Evolutionary conservation across 163 green algal genomes (phyloP).

Genomic region (Chloromonas sp.): DNA sequence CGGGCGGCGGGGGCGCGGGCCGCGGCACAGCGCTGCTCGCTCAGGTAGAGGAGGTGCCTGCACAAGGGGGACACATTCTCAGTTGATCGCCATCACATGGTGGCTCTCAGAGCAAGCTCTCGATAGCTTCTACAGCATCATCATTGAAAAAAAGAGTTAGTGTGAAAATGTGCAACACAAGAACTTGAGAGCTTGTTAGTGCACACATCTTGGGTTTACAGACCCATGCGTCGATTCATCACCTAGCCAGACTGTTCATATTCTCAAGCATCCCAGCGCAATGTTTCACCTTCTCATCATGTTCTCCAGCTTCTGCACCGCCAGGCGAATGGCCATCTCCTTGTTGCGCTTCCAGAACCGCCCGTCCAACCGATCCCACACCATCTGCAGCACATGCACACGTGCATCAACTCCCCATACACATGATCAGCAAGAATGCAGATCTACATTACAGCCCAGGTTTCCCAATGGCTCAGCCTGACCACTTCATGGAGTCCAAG

Average conservation of each 20-base stretch:
- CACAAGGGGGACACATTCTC: background rate
- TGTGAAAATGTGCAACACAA: background rate
- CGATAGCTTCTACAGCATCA: background rate
- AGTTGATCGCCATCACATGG: background rate
- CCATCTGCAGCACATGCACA: constrained; percentile 2
- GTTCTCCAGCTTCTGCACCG: constrained; percentile 29
- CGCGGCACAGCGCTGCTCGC: constrained; percentile 12
- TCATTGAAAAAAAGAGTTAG: background rate
- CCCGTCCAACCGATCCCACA: constrained; percentile 19
- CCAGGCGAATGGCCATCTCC: constrained; percentile 30
- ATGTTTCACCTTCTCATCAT: constrained; percentile 20
- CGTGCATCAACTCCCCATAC: background rate
- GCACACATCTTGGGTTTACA: background rate
- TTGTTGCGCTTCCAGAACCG: constrained; percentile 34
- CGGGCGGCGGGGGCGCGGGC: constrained; percentile 36
- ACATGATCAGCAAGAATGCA: background rate
- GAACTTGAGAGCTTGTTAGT: background rate
- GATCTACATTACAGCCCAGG: background rate
- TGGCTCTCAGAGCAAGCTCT: no score
- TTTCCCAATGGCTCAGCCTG: background rate
- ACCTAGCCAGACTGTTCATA: background rate
- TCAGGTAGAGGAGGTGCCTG: constrained; percentile 16
- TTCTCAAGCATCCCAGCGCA: background rate
- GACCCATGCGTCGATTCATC: background rate
- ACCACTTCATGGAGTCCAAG: background rate